phyloP scores from a whole-genome alignment of 2,329 filamentous ascomycete species.

The Pyricularia grisea region DNA sequence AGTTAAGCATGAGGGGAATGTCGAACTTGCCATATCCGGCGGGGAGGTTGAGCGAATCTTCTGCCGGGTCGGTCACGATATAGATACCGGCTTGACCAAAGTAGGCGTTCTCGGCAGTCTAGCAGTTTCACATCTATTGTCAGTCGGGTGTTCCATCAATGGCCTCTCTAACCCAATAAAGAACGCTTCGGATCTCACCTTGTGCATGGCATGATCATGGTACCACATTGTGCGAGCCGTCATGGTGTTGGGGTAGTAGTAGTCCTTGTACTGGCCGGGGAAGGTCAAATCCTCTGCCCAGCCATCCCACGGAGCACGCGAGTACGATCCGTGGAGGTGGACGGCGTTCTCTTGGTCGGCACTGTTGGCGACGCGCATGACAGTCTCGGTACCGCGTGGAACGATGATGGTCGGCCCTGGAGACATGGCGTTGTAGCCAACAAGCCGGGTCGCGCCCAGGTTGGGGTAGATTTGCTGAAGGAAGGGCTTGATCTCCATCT shows the following conservation, averaged over 20 bases:
- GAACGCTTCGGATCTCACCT: conserved; percentile 12
- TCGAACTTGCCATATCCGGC: conserved; percentile 40
- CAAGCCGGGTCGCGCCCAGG: conserved; percentile 18
- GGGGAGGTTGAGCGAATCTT: conserved; percentile 38
- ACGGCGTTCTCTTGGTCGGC: conserved; percentile 32
- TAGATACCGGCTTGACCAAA: conserved; percentile 48
- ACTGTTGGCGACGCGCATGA: conserved; percentile 45
- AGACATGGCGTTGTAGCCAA: conserved; percentile 44
- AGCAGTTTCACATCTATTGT: conserved; percentile 12
- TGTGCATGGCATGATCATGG: conserved; percentile 34
- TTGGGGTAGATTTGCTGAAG: conserved; percentile 25
- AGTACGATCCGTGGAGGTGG: conserved; percentile 46
- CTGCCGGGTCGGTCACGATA: conserved; percentile 39
- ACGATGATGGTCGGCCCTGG: conserved; percentile 45
- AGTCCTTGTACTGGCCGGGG: conserved; percentile 48
- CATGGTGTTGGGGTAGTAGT: conserved; percentile 51
- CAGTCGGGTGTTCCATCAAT: neutral
- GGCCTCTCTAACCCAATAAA: neutral
- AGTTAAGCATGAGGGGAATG: conserved; percentile 36
- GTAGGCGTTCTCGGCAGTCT: conserved; percentile 45
- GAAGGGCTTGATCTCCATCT: conserved; percentile 23
- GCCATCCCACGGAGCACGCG: conserved; percentile 36
- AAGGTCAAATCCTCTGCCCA: conserved; percentile 39
- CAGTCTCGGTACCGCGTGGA: conserved; percentile 36
- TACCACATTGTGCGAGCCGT: conserved; percentile 47